Base-by-base conservation (phyloP, 2,329 filamentous ascomycete genomes). In the Phialocephala subalpina region DNA sequence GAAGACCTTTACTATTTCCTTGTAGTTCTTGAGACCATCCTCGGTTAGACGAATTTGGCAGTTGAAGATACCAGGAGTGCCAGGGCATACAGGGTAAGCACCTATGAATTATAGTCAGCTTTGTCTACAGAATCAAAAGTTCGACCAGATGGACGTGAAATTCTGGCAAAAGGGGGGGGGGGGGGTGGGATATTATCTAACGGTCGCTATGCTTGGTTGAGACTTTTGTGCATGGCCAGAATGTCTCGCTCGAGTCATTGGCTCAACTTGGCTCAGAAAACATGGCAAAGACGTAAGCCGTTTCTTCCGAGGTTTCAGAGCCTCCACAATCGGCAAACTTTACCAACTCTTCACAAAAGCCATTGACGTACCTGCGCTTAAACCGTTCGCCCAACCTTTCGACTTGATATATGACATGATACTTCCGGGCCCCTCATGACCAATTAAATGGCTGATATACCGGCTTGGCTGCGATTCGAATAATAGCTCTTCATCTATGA, bases 351-450 rank as follows among this genome's bases (percentile, higher is more conserved):
- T 11, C 40, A 42, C 16, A 42, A 18, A 42, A 49, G 22, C 14
- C n/a, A 45, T 45, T 6, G 20, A 72, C 73, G 59, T 70, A 73
- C 74, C 74, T 66, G 90, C 88, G 63, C 87, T 88, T 8, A 93
- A 81, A 2, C 85, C 86, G 73, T 90, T 91, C 16, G 87, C 90
- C 88, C 90, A 92, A 4, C 90, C 90, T 76, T 90, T 91, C 18
- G 85, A 85, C 74, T 92, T 92, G 72, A 92, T 83, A 74, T 91
- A 90, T 12, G 90, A 86, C 70, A 93, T 82, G 69, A 93, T 88
- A 77, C 90, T 92, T 22, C 90, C 90, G 1, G 90, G 90, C 1
- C 90, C 90, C 76, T 93, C 90, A 70, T 93, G 90, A 2, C 90
- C 90, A 70, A 93, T 89, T 67, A 93, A 78, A 76, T 93, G 90